A percentile compares a stretch with the other conserved stretches of the same genome.
Conservation (phyloP, 345 rosid genomes). For the Murraya paniculata region DNA sequence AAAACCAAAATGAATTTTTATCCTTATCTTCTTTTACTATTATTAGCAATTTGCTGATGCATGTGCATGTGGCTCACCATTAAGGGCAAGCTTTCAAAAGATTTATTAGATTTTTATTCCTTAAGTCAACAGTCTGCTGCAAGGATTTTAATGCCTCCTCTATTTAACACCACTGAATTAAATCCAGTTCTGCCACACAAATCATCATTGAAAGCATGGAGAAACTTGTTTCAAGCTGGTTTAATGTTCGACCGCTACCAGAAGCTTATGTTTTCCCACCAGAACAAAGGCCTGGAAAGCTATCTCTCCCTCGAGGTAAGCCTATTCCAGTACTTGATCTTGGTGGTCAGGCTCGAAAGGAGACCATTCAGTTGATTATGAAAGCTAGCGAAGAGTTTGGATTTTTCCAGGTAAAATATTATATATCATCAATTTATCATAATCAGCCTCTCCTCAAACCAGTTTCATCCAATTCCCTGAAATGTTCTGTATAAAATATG, state of each 20-base stretch:
- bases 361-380: slow-evolving; percentile 20
- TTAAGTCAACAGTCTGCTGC: slow-evolving; percentile 14
- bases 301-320: slow-evolving; percentile 14
- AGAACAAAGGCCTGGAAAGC: slow-evolving; percentile 26
- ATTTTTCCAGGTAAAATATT: slow-evolving; percentile 32
- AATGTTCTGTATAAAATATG: background rate
- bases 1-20: background rate
- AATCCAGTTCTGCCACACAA: background rate
- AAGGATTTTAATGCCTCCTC: slow-evolving; percentile 4
- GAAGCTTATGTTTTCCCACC: slow-evolving; percentile 32
- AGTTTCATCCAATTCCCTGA: background rate
- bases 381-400: slow-evolving; percentile 38
- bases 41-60: slow-evolving; percentile 18
- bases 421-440: background rate
- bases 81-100: background rate
- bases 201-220: slow-evolving; percentile 22
- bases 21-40: slow-evolving; percentile 8
- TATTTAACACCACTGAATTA: background rate
- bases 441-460: background rate
- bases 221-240: slow-evolving; percentile 30
- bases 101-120: background rate
- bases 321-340: slow-evolving; percentile 37
- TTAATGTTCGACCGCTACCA: slow-evolving; percentile 20
- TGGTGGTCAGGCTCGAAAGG: slow-evolving; percentile 5
- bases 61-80: slow-evolving; percentile 8